Percentiles rank a stretch among this genome's conserved stretches.
phyloP scores from a whole-genome alignment of 805 yeast genomes.

The Metschnikowia lachancei region DNA sequence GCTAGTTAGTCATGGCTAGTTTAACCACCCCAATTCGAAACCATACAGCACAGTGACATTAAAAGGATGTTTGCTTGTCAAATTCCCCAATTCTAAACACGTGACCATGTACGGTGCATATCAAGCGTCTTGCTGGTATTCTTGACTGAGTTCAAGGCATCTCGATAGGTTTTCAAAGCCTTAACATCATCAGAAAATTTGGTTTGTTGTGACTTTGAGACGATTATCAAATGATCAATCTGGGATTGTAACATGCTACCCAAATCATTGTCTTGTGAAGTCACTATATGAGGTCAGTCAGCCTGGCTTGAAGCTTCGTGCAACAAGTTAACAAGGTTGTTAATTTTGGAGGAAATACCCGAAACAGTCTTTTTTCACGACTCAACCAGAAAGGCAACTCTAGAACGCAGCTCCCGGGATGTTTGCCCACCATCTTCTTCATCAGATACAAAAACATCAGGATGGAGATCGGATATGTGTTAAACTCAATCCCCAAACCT shows the following conservation, averaged over 20 bases:
- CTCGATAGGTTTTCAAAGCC: conserved; percentile 47
- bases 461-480: conserved; percentile 36
- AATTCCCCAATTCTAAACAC: too few species aligned
- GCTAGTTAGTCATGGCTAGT: too few species aligned
- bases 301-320: conserved; percentile 10
- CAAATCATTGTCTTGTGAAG: conserved; percentile 21
- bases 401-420: conserved; percentile 10
- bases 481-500: conserved; percentile 42
- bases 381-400: conserved; percentile 1
- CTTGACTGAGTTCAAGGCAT: conserved; percentile 67
- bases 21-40: too few species aligned
- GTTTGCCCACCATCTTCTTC: conserved; percentile 29
- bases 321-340: conserved; percentile 5
- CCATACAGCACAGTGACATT: too few species aligned
- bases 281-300: conserved; percentile 10
- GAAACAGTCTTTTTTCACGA: conserved; percentile 12
- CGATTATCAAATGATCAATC: conserved; percentile 51
- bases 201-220: conserved; percentile 44
- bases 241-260: conserved; percentile 50
- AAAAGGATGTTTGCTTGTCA: too few species aligned
- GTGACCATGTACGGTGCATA: too few species aligned
- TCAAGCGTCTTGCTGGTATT: conserved; percentile 75
- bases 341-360: conserved; percentile 18
- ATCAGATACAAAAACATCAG: conserved; percentile 29
- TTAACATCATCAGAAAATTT: conserved; percentile 35